Evolutionary conservation across 106 monocot genomes (phyloP), one percentile per base, ranked within the genome.

Genomic region (Xerophyta viscosa): DNA sequence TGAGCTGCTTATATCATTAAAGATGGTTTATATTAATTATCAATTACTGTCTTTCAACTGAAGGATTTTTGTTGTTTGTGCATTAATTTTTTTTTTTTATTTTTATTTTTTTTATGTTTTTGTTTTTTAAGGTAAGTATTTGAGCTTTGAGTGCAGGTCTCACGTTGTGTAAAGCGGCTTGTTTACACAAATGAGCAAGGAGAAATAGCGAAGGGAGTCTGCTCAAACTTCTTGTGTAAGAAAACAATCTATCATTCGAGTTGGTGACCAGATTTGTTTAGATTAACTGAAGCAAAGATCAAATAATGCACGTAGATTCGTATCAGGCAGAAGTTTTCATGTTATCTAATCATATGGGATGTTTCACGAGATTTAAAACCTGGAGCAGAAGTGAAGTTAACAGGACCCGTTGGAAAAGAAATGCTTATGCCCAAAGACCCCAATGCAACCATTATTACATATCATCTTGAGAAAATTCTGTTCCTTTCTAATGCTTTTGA

Each of bases 371-470:
- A 98, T 55, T 46, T 98, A 71, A 98, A 82, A 49, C 96, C 96
- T 36, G 96, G 96, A 37, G 48, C 69, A 41, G 82, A 85, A 27
- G 89, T 83, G 27, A 82, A 90, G 66, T 52, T 98, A 0, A 98
- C 96, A 21, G 96, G 96, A 19, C 96, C 96, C 14, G 82, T 98
- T 2, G 96, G 96, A 24, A 98, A 98, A 55, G 96, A 98, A 65
- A 98, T 98, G 96, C 86, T 98, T 41, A 90, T 98, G 96, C 96
- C 96, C 1, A 77, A 77, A 62, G 96, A 98, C 52, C 96, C 96
- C n/a, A 83, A 86, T 72, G 89, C 96, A 48, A 98, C 81, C 26
- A 46, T 98, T 46, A 59, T 98, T 51, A 98, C 89, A 89, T 89
- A 86, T 73, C 65, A 23, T 29, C 13, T 42, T 30, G 1, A 27